A percentile compares a stretch with the other conserved stretches of the same genome.
Conservation (phyloP, 2,329 filamentous ascomycete genomes). For the Fusarium sacchari region DNA sequence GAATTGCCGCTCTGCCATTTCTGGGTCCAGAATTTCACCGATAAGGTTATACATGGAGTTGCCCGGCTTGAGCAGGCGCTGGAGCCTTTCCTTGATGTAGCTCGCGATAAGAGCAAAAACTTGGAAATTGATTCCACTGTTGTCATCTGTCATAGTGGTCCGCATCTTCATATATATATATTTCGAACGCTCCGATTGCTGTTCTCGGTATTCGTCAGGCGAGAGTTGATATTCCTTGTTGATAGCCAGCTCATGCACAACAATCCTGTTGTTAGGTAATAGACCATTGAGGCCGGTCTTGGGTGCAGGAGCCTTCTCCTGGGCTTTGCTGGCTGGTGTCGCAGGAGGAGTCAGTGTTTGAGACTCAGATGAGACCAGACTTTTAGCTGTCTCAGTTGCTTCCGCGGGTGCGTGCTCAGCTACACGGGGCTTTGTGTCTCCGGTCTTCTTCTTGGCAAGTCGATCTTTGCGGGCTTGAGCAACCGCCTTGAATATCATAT, state of each 20-base stretch:
- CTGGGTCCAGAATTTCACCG: slow-evolving; percentile 77
- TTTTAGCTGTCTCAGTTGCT: slow-evolving; percentile 51
- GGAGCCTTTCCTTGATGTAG: slow-evolving; percentile 76
- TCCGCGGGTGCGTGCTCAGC: slow-evolving; percentile 58
- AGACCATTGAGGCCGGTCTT: slow-evolving; percentile 60
- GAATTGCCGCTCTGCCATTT: slow-evolving; percentile 76
- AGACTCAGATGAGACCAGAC: slow-evolving; percentile 53
- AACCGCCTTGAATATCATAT: slow-evolving; percentile 79
- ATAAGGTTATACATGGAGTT: slow-evolving; percentile 81
- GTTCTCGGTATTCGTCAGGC: slow-evolving; percentile 66
- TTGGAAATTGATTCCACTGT: slow-evolving; percentile 70
- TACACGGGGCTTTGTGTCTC: slow-evolving; percentile 76
- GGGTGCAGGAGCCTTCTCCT: slow-evolving; percentile 49
- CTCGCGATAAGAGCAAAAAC: slow-evolving; percentile 78
- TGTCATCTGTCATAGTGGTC: slow-evolving; percentile 72
- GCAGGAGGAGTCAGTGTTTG: slow-evolving; percentile 65
- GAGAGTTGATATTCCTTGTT: slow-evolving; percentile 82
- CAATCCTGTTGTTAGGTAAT: slow-evolving; percentile 77
- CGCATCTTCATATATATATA: slow-evolving; percentile 67
- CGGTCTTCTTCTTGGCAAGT: slow-evolving; percentile 71
- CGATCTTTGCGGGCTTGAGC: slow-evolving; percentile 74
- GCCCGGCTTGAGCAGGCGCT: slow-evolving; percentile 75
- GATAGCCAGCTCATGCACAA: slow-evolving; percentile 83
- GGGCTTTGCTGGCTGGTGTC: slow-evolving; percentile 56
- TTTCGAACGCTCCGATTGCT: slow-evolving; percentile 59